Conservation (phyloP, 139 green algal genomes). For the Zygnema cylindricum region DNA sequence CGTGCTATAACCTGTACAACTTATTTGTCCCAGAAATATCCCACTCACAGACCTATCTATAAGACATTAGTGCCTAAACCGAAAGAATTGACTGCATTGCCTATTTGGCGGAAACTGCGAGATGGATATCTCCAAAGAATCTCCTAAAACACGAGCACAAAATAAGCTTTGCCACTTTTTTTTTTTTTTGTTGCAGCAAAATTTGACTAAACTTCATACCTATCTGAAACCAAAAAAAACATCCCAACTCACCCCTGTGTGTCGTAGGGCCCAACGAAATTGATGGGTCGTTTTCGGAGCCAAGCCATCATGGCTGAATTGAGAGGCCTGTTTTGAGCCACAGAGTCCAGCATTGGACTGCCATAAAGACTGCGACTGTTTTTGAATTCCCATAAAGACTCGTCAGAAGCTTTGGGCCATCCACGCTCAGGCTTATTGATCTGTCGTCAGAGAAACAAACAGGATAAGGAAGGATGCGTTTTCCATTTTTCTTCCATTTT, state of each 20-base stretch:
- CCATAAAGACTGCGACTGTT: slow-evolving; percentile 37
- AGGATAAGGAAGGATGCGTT: background rate
- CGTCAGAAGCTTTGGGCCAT: slow-evolving; percentile 39
- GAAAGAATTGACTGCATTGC: no score
- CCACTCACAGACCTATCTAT: background rate
- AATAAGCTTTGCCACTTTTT: background rate
- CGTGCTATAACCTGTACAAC: background rate
- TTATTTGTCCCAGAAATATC: background rate
- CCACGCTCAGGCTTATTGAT: slow-evolving; percentile 32
- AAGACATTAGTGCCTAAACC: background rate
- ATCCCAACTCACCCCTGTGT: background rate
- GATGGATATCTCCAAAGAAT: background rate
- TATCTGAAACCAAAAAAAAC: no score
- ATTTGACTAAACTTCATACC: background rate
- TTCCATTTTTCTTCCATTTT: no score
- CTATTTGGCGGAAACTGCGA: no score
- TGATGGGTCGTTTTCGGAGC: slow-evolving; percentile 41
- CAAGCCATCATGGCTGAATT: slow-evolving; percentile 49
- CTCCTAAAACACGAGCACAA: background rate
- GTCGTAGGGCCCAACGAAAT: slow-evolving; percentile 53
- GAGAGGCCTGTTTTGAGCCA: background rate
- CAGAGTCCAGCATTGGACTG: slow-evolving; percentile 44
- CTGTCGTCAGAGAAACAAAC: slow-evolving; percentile 5
- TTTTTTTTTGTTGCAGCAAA: background rate
- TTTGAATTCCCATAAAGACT: slow-evolving; percentile 44